These are phyloP conservation scores for Suillus ampliporus DNA, from an alignment of 768 basidiomycete genomes.

Conservation along the genomic window DNA sequence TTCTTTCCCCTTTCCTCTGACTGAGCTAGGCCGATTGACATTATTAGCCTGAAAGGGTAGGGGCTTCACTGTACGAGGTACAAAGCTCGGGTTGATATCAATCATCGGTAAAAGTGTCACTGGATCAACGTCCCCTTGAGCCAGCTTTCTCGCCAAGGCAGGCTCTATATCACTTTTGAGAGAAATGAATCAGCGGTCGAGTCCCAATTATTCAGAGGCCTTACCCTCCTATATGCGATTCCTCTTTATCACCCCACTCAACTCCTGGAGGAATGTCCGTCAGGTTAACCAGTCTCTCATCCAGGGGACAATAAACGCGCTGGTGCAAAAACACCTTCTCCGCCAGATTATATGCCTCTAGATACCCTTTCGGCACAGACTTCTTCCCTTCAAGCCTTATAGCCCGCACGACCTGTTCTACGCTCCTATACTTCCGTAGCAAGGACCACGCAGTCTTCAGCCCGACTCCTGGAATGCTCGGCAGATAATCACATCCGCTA, in stretches of 20 bases:
- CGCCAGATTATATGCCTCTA: constrained; percentile 75
- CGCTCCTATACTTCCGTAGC: constrained; percentile 83
- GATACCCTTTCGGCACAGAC: constrained; percentile 76
- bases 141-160: constrained; percentile 66
- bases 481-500: constrained; percentile 91
- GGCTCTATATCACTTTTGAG: constrained; percentile 64
- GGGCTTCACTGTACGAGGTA: constrained; percentile 57
- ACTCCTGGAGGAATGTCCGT: constrained; percentile 59
- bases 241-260: constrained; percentile 61
- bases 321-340: constrained; percentile 95
- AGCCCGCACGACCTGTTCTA: constrained; percentile 80
- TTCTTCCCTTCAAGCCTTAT: constrained; percentile 86
- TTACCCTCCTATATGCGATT: constrained; percentile 77
- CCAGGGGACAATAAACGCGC: constrained; percentile 82
- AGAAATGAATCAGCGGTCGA: constrained; percentile 9
- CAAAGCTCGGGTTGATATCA: constrained; percentile 76
- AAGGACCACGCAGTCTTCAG: constrained; percentile 90
- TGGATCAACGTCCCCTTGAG: constrained; percentile 74
- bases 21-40: constrained; percentile 29
- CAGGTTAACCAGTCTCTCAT: constrained; percentile 71
- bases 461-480: constrained; percentile 90
- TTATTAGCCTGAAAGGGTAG: constrained; percentile 39
- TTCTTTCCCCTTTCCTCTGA: constrained; percentile 57
- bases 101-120: constrained; percentile 68
- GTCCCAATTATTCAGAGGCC: constrained; percentile 26